A percentile compares a stretch with the other conserved stretches of the same genome.
phyloP scores from a whole-genome alignment of 345 rosid species.

The Schrenkiella parvula region DNA sequence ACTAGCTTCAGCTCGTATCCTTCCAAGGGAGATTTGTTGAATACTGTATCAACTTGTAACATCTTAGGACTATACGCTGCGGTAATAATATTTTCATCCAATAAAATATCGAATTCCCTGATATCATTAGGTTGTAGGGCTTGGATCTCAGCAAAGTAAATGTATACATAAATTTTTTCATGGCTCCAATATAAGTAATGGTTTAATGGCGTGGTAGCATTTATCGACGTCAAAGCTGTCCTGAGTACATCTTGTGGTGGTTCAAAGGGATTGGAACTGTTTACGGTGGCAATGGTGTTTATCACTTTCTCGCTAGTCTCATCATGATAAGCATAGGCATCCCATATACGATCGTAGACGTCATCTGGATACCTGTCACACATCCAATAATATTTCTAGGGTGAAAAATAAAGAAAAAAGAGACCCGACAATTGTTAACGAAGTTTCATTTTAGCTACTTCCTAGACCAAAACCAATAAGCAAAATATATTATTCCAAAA shows the following conservation, averaged over 20 bases:
- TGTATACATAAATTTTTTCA: background rate
- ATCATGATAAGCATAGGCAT: fast-evolving
- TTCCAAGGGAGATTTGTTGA: background rate
- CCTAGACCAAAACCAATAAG: too few relatives aligned
- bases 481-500: too few relatives aligned
- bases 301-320: background rate
- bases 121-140: background rate
- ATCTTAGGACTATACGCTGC: background rate
- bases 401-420: too few relatives aligned
- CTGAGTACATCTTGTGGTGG: background rate
- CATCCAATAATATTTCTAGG: background rate
- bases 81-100: background rate
- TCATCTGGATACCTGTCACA: slow-evolving; percentile 37
- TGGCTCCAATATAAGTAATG: fast-evolving
- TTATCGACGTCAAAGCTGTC: background rate
- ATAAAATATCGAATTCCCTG: slow-evolving; percentile 4
- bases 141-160: slow-evolving; percentile 34
- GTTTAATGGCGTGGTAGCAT: background rate
- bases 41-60: background rate
- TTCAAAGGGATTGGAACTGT: background rate
- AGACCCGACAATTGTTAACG: too few relatives aligned
- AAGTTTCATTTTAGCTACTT: too few relatives aligned
- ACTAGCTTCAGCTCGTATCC: background rate
- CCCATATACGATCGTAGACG: slow-evolving; percentile 1
- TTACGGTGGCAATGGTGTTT: background rate